Evolutionary conservation across 2,329 filamentous ascomycete species (phyloP).

Genomic region (Fusarium tuaranense): DNA sequence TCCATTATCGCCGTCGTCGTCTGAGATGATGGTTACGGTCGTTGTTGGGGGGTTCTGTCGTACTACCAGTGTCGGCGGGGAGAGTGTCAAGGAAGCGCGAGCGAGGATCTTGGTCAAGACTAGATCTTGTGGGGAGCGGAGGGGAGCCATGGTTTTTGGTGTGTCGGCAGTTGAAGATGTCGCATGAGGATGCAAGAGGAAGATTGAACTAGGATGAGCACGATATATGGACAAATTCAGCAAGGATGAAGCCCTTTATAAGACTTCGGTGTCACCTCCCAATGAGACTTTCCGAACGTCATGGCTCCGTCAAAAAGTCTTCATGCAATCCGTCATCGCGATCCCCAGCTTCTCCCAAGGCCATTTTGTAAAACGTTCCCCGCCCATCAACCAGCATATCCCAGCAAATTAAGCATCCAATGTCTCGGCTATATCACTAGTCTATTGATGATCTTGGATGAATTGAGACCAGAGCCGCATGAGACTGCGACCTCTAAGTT

Average conservation of each 20-base stretch:
- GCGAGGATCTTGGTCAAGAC: conserved; percentile 28
- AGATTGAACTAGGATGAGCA: neutral
- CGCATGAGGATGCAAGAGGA: neutral
- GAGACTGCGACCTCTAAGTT: neutral
- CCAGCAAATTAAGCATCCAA: neutral
- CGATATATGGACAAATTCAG: neutral
- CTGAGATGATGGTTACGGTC: conserved; percentile 49
- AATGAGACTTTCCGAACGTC: conserved; percentile 28
- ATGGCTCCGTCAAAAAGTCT: conserved; percentile 29
- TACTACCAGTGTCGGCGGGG: conserved; percentile 26
- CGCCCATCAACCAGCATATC: conserved; percentile 9
- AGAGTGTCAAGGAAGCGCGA: conserved; percentile 27
- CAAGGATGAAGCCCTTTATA: neutral
- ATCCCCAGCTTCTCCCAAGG: neutral
- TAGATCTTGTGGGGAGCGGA: conserved; percentile 24
- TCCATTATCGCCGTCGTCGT: conserved; percentile 25
- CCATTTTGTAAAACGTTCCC: conserved; percentile 14
- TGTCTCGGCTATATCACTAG: conserved; percentile 19
- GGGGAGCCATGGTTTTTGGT: conserved; percentile 26
- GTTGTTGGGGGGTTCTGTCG: conserved; percentile 35
- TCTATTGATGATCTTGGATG: conserved; percentile 1
- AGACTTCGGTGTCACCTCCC: conserved; percentile 6
- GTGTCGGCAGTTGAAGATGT: neutral
- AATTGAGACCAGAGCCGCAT: neutral
- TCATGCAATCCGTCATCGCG: conserved; percentile 18